Base-by-base conservation (phyloP, 176 grass and related monocot species). In the Zizania latifolia region DNA sequence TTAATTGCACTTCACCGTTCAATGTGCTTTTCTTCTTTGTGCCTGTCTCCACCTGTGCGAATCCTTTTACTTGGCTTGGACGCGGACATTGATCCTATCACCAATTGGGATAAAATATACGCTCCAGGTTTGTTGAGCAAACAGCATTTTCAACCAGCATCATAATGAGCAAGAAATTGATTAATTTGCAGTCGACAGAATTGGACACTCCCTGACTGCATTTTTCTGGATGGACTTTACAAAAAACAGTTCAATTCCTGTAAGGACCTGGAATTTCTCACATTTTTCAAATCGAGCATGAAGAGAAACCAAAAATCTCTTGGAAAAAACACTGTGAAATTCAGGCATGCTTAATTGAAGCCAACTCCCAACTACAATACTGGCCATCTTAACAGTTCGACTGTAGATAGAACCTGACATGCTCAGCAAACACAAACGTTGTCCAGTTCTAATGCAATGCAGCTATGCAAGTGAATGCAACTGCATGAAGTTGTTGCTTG, bases 51-150 rank as follows among this genome's bases (percentile, higher is more conserved):
- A 63, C 33, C 33, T 83, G 16, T 17, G 24, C 40, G 34, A 19
- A 32, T 72, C 24, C 13, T 83, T 78, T 62, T 68, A 83, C 75
- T 79, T 87, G 60, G 58, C 30, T 62, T 16, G 61, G 80, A 83
- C 23, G 8, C 54, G 8, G 54, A 83, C 85, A 12, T 57, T 53
- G 8, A 21, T 78, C 85, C 85, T 87, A 87, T 38, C 73, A 57
- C 22, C 16, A 4, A 58, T 26, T 34, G 56, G 38, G 65, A 71
- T 9, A 19, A 70, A n/a, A 37, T 9, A 9, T 44, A 48, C 19
- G 48, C 38, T 24, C 31, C 26, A 50, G 39, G 41, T 57, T 76
- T 2, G 77, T 69, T 81, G 63, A 40, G 2, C 38, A 34, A 10
- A n/a, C 22, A 4, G 4, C 8, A 15, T 30, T 81, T 74, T 70